Percentiles rank a stretch among this genome's conserved stretches.
Conservation (phyloP, 2,329 filamentous ascomycete genomes). For the Lasiodiplodia citricola region DNA sequence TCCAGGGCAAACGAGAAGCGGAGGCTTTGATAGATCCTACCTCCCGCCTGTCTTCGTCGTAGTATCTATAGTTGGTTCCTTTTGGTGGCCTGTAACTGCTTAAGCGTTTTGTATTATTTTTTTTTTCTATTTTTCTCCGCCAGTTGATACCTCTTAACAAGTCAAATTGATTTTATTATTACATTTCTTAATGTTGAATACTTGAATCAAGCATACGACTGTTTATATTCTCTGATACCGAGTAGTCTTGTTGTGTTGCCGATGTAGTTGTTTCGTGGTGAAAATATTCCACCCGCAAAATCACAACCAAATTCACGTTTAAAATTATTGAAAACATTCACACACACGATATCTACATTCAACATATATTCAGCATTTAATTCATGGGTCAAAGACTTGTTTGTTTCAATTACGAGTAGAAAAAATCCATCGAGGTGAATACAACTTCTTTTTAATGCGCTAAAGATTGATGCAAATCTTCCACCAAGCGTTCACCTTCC, state of each 20-base stretch:
- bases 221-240: not conserved
- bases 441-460: too few species aligned
- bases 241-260: too few species aligned
- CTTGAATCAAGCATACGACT: not conserved
- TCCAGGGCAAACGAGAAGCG: not conserved
- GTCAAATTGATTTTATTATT: not conserved
- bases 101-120: not conserved
- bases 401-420: not conserved
- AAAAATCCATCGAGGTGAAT: too few species aligned
- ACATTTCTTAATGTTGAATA: not conserved
- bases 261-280: too few species aligned
- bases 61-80: not conserved
- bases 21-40: conserved; percentile 6
- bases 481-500: not conserved
- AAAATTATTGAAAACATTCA: too few species aligned
- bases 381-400: not conserved
- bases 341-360: not conserved
- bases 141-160: not conserved
- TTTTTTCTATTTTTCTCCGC: too few species aligned
- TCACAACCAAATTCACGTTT: too few species aligned
- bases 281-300: too few species aligned
- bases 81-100: not conserved
- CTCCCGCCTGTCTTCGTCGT: not conserved
- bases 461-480: not conserved
- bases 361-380: not conserved